Conservation (phyloP, 768 basidiomycete genomes). For the Leccinum boreale region DNA sequence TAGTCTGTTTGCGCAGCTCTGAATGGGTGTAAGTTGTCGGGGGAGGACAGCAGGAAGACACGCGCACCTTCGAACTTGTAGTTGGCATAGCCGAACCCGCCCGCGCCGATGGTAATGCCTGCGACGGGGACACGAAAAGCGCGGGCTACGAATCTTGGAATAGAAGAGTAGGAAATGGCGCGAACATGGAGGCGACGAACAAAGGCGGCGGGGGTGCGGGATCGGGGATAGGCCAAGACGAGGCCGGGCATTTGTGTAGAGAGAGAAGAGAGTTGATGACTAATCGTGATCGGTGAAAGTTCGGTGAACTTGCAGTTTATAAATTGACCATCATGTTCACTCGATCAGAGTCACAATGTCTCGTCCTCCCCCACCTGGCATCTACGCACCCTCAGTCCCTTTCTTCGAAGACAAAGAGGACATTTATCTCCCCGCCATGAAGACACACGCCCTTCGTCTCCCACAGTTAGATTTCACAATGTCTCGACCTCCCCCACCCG, state of each 20-base stretch:
- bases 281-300: background rate
- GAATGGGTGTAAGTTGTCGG: background rate
- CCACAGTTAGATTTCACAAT: constrained; percentile 48
- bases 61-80: constrained; percentile 91
- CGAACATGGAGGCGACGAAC: constrained; percentile 71
- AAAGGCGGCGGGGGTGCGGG: constrained; percentile 32
- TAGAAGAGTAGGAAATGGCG: constrained; percentile 80
- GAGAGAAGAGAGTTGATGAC: background rate
- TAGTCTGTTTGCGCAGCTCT: constrained; percentile 74
- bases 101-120: constrained; percentile 85
- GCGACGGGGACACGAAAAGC: constrained; percentile 89
- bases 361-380: constrained; percentile 57
- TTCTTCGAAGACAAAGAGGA: constrained; percentile 70
- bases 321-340: background rate
- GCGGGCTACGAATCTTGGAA: constrained; percentile 83
- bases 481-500: constrained; percentile 53
- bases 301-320: too few relatives aligned
- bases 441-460: constrained; percentile 68
- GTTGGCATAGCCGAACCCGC: constrained; percentile 90
- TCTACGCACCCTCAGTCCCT: constrained; percentile 77
- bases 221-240: background rate
- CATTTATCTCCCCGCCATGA: constrained; percentile 62
- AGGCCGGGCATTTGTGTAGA: too few relatives aligned
- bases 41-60: background rate
- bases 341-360: constrained; percentile 15